Evolutionary conservation across 768 basidiomycete species (phyloP), one percentile per base, ranked within the genome.

Genomic region (Lactarius sanguifluus): DNA sequence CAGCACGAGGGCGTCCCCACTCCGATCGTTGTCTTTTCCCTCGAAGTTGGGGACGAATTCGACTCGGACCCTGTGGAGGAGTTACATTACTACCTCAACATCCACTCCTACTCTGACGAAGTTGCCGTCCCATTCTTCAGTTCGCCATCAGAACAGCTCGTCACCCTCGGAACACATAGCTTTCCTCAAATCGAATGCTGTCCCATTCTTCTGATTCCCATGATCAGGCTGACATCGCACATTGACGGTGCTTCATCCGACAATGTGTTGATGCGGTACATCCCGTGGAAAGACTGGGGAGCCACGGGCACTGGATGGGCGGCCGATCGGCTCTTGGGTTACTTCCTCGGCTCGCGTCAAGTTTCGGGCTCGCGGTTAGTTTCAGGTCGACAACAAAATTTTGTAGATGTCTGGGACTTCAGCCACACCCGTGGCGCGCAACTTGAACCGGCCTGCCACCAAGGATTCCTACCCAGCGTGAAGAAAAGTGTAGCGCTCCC

Each of bases 241-340:
- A 5, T 65, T 2, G 12, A 41, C 20, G 43, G 43, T 9, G 20
- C 43, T 30, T 1, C 45, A n/a, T 9, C 54, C 1, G 55, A 18
- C 34, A 41, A 13, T 3, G 15, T 8, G 20, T 25, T 3, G 41
- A 56, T 55, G 13, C 36, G 43, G 25, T 47, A 57, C 64, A 10
- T 66, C 65, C 55, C 2, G 18, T 66, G 65, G 65, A 15, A 66
- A 4, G 65, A 66, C 10, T 66, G 59, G 65, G 65, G 60, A 30
- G 13, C 43, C 6, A 61, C 55, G 18, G 60, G 55, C 28, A 50
- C 45, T 32, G 8, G 28, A 4, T 34, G 55, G 16, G 25, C 23
- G 25, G 45, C 60, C 2, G 25, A 32, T 0, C 23, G 1, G 23
- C 32, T 43, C 1, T 57, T 36, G 9, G 25, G 0, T 5, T 28